Base-by-base conservation (phyloP, 352 stramenopile genomes). In the Pythium oligandrum region DNA sequence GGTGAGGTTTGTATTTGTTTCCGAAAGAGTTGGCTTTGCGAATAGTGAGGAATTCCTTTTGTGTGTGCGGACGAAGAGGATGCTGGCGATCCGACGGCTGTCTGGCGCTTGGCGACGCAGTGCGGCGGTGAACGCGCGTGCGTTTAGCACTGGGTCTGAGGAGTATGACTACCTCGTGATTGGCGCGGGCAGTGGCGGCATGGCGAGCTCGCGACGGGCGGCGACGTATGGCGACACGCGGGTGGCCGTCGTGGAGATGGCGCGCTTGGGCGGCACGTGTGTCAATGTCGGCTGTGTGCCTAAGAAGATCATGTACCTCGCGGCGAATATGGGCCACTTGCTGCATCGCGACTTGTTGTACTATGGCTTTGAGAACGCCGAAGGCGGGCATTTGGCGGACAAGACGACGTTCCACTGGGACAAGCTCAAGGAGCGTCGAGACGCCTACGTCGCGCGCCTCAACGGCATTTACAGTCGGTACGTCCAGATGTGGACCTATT, bases 271-370 rank as follows among this genome's bases (percentile, higher is more conserved):
- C 48, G 97, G 97, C 51, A 99, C 97, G n/a, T 99, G 97, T 60
- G 97, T 99, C 48, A 99, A 99, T 68, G 95, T 99, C 1, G 96
- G 97, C 52, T 99, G 96, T 75, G 96, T 99, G 43, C 96, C 97
- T n/a, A 99, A 99, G 74, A 99, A 99, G 68, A 88, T 99, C 51
- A 99, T 99, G 96, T 90, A 77, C 56, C 59, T 83, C n/a, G 81
- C 78, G 6, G 81, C 81, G 8, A 80, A 77, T 44, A 78, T 91
- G 64, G 61, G 55, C 7, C 76, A 91, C 51, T 65, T 65, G 34
- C 51, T 88, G 26, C 66, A 71, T 39, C 78, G 76, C 45, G 75
- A 92, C 39, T 67, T 55, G 39, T 53, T 57, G 7, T 61, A 84
- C 53, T 89, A 88, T 39, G 77, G 79, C 2, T 89, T 87, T 61